phyloP scores from a whole-genome alignment of 2,329 filamentous ascomycete genomes.

The Aureobasidium sp. region DNA sequence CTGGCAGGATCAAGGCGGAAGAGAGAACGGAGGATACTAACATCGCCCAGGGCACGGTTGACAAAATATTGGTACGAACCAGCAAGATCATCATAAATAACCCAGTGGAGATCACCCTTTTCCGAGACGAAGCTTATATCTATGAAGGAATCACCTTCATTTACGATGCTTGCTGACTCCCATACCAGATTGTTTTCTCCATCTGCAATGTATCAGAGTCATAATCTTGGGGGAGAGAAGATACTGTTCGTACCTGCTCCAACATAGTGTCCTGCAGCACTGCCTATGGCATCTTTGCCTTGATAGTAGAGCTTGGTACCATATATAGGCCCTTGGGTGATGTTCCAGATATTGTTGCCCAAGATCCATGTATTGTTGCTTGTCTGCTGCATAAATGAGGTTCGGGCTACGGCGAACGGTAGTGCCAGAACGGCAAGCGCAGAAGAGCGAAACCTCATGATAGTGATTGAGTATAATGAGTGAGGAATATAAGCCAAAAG shows the following conservation, averaged over 20 bases:
- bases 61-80: slow-evolving; percentile 66
- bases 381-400: too few species aligned
- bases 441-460: too few species aligned
- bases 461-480: too few species aligned
- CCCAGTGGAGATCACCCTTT: slow-evolving; percentile 60
- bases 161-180: slow-evolving; percentile 51
- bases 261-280: slow-evolving; percentile 50
- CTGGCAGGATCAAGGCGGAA: slow-evolving; percentile 56
- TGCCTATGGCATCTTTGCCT: slow-evolving; percentile 45
- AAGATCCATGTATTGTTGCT: slow-evolving; percentile 36
- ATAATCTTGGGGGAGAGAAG: too few species aligned
- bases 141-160: slow-evolving; percentile 48
- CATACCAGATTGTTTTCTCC: slow-evolving; percentile 55
- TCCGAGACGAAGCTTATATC: slow-evolving; percentile 54
- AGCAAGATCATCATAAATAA: slow-evolving; percentile 53
- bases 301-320: slow-evolving; percentile 48
- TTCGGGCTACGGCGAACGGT: too few species aligned
- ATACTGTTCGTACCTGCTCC: slow-evolving; percentile 46
- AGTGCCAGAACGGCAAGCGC: too few species aligned
- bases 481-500: too few species aligned
- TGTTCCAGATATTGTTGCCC: slow-evolving; percentile 48
- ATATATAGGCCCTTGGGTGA: slow-evolving; percentile 43
- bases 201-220: slow-evolving; percentile 34
- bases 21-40: slow-evolving; percentile 56
- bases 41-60: slow-evolving; percentile 53